A percentile compares a stretch with the other conserved stretches of the same genome.
Conservation (phyloP, 1,284 basidiomycete species). For the Boletus semigastroideus region DNA sequence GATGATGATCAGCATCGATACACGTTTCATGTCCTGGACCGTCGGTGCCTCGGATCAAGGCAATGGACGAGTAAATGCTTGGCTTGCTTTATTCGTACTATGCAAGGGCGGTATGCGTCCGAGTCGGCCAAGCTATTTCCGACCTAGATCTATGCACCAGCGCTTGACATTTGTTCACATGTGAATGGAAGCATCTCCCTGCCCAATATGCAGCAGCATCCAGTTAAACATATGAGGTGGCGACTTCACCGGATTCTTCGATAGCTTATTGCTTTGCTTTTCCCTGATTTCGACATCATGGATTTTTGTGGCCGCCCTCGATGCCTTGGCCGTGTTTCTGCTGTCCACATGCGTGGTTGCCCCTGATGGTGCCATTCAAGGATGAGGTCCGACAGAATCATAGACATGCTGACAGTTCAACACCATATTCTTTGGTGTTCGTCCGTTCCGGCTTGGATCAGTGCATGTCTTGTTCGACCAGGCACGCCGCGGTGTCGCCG, state of each 20-base stretch:
- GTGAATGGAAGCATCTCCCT: not conserved
- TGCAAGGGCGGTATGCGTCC: too few relatives aligned
- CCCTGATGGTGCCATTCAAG: not conserved
- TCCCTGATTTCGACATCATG: not conserved
- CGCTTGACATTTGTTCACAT: too few relatives aligned
- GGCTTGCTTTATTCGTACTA: not conserved
- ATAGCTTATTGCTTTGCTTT: not conserved
- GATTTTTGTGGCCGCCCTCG: not conserved
- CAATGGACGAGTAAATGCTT: too few relatives aligned
- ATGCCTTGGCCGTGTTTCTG: too few relatives aligned
- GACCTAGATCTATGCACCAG: too few relatives aligned
- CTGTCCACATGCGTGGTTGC: not conserved
- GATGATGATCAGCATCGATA: too few relatives aligned
- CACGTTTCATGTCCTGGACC: too few relatives aligned
- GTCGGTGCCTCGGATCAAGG: too few relatives aligned
- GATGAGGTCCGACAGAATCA: not conserved
- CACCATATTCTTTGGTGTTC: not conserved
- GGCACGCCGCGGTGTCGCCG: not conserved
- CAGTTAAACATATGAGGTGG: not conserved
- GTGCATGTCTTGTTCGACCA: not conserved
- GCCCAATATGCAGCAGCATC: not conserved
- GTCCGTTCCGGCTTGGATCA: constrained; percentile 1
- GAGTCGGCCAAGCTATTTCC: too few relatives aligned
- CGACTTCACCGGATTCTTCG: not conserved
- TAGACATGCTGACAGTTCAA: not conserved